Percentiles rank a stretch among this genome's conserved stretches.
These are phyloP conservation scores for Pyricularia grisea DNA, from an alignment of 2,329 filamentous ascomycete species.

Conservation along the genomic window DNA sequence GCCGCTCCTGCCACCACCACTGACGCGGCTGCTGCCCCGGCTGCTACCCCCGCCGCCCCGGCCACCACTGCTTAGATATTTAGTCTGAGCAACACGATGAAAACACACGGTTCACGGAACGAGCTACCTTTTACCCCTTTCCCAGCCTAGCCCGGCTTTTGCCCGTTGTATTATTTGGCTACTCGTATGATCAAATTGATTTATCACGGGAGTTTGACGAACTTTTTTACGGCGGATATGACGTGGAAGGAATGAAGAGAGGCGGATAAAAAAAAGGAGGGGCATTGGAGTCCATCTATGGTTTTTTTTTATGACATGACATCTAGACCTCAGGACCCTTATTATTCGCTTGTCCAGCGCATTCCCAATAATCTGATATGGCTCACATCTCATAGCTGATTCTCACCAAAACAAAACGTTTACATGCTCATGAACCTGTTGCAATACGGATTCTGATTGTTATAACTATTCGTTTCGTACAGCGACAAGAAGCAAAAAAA, in stretches of 20 bases:
- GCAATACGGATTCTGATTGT: neutral
- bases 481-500: neutral
- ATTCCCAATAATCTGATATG: slow-evolving; percentile 2
- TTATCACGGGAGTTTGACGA: slow-evolving; percentile 18
- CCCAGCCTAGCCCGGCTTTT: slow-evolving; percentile 1
- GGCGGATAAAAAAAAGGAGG: slow-evolving; percentile 14
- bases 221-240: slow-evolving; percentile 13
- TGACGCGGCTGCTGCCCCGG: slow-evolving; percentile 31
- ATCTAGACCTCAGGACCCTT: slow-evolving; percentile 7
- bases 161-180: slow-evolving; percentile 4
- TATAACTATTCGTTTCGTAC: neutral
- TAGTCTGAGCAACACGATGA: neutral
- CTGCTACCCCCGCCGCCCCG: slow-evolving; percentile 16
- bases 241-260: slow-evolving; percentile 11
- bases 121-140: neutral
- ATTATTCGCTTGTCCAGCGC: slow-evolving; percentile 2
- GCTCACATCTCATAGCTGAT: neutral
- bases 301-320: slow-evolving; percentile 9
- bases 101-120: slow-evolving; percentile 5
- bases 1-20: slow-evolving; percentile 57
- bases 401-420: neutral
- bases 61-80: slow-evolving; percentile 21
- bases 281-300: slow-evolving; percentile 14
- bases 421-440: neutral
- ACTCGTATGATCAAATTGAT: slow-evolving; percentile 19